Evolutionary conservation across 805 yeast genomes (phyloP).

Genomic region (Torulaspora gathmanii): DNA sequence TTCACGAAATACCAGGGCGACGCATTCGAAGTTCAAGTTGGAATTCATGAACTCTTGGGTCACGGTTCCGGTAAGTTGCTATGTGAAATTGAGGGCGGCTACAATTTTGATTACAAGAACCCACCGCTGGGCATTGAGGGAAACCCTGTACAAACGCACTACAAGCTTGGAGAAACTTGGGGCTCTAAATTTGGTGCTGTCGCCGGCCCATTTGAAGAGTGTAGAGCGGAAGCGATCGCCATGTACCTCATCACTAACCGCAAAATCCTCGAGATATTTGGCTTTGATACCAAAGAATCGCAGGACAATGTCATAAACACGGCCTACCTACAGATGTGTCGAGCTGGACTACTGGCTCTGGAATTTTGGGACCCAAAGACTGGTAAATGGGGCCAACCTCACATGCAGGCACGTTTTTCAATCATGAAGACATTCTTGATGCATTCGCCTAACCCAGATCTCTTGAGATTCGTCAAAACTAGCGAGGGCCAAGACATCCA

Average conservation of each 20-base stretch:
- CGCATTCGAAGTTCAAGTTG: conserved; percentile 90
- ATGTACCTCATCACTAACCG: conserved; percentile 69
- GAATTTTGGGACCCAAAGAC: conserved; percentile 84
- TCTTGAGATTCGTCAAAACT: conserved; percentile 46
- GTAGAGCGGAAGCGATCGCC: conserved; percentile 89
- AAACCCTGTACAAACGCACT: conserved; percentile 61
- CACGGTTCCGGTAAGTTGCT: conserved; percentile 87
- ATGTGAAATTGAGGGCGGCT: conserved; percentile 56
- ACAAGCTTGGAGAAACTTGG: conserved; percentile 84
- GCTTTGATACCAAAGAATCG: conserved; percentile 50
- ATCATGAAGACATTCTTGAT: conserved; percentile 70
- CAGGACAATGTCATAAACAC: conserved; percentile 61
- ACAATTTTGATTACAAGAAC: conserved; percentile 61
- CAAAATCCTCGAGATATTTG: conserved; percentile 67
- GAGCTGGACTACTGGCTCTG: conserved; percentile 79
- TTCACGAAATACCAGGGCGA: conserved; percentile 71
- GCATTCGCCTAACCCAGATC: conserved; percentile 48
- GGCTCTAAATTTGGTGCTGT: conserved; percentile 76
- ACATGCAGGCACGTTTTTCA: conserved; percentile 88
- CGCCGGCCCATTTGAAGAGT: conserved; percentile 88
- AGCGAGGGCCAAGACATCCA: conserved; percentile 52
- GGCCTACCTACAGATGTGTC: conserved; percentile 75
- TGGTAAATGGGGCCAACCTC: conserved; percentile 90
- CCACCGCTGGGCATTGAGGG: conserved; percentile 62
- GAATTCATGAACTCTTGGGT: conserved; percentile 85